Evolutionary conservation across 2,329 filamentous ascomycete species (phyloP), one percentile per base, ranked within the genome.

Genomic region (Dendrostoma leiphaemia): DNA sequence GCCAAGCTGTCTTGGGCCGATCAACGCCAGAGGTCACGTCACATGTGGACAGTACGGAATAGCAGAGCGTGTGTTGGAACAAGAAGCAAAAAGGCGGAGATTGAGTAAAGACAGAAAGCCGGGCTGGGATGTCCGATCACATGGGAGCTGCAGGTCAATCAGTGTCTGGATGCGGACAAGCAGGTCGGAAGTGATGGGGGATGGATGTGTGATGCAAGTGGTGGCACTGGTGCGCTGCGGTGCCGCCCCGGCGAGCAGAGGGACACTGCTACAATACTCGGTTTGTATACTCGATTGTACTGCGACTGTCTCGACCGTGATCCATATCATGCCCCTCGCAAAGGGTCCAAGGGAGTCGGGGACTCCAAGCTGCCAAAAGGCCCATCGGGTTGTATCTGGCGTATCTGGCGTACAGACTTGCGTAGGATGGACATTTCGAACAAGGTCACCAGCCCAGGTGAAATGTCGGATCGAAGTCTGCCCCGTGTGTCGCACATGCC

Each of bases 51-150:
- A n/a, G n/a, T n/a, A n/a, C n/a, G n/a, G n/a, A n/a, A n/a, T n/a
- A n/a, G n/a, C n/a, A n/a, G n/a, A n/a, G n/a, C n/a, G n/a, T n/a
- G n/a, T 35, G 21, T 32, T 35, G 3, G 3, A 6, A 38, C 46
- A 21, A 17, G 17, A 29, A 48, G 23, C 32, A 32, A 49, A 41
- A 38, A 41, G 47, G 47, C 47, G 47, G 47, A 40, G 34, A 40
- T 40, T 40, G 17, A 6, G 24, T 5, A 7, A n/a, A 15, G 19
- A n/a, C 7, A 43, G n/a, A n/a, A n/a, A n/a, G n/a, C n/a, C n/a
- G n/a, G n/a, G 23, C n/a, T 13, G n/a, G 12, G 29, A 21, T 26
- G 32, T 31, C 45, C 21, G 45, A 37, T 21, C 32, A n/a, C 32
- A 23, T 37, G 21, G 12, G 12, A 15, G 21, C 31, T 19, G 32